Evolutionary conservation across 1,284 basidiomycete species (phyloP).

Genomic region (Sanguinoderma infundibulare): DNA sequence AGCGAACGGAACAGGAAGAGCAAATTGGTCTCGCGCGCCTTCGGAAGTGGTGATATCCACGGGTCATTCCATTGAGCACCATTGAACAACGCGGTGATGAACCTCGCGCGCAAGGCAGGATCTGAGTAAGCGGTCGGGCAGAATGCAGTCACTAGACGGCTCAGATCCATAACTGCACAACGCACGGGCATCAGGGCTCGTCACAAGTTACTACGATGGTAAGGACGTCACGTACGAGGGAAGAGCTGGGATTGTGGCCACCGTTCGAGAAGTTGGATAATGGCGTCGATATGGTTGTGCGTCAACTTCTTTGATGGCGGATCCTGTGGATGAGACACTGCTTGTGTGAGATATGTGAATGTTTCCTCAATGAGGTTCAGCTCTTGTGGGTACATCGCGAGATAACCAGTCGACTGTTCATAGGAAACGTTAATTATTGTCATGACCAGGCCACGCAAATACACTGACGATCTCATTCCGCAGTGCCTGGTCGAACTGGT

Average conservation of each 20-base stretch:
- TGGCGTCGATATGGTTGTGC: conserved; percentile 59
- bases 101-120: conserved; percentile 50
- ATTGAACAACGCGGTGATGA: conserved; percentile 67
- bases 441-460: background rate
- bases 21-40: conserved; percentile 84
- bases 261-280: conserved; percentile 69
- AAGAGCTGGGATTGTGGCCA: conserved; percentile 87
- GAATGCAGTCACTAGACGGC: conserved; percentile 77
- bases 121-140: conserved; percentile 57
- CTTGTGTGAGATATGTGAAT: conserved; percentile 65
- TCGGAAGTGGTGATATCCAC: conserved; percentile 58
- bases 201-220: background rate
- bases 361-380: conserved; percentile 63
- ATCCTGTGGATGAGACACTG: conserved; percentile 43
- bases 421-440: background rate
- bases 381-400: conserved; percentile 77
- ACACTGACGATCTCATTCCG: conserved; percentile 65
- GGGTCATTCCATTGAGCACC: conserved; percentile 72
- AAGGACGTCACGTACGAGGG: conserved; percentile 60
- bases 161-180: conserved; percentile 85
- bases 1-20: conserved; percentile 84
- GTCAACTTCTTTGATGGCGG: conserved; percentile 36
- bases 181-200: background rate
- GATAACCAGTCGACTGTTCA: conserved; percentile 62
- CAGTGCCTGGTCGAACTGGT: conserved; percentile 79